Conservation (phyloP, 306 rosid genomes). For the Prunus mira region DNA sequence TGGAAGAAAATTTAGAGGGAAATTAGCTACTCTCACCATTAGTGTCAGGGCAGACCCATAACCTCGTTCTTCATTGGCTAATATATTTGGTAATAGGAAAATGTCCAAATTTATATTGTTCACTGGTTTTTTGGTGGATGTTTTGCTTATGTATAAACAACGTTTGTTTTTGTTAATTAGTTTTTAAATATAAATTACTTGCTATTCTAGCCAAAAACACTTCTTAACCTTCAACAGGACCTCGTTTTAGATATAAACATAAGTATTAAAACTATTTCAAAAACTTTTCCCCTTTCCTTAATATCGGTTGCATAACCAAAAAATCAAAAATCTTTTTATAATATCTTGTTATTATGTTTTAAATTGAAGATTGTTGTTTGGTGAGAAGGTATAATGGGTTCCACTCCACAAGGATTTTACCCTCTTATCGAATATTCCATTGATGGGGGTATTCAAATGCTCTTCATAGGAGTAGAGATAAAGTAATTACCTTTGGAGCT, state of each 20-base stretch:
- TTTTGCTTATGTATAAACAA: neutral
- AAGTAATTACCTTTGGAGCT: neutral
- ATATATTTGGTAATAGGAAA: neutral
- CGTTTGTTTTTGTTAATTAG: too few relatives aligned
- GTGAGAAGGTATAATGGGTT: neutral
- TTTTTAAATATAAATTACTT: too few relatives aligned
- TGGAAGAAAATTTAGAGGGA: too few relatives aligned
- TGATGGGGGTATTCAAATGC: neutral
- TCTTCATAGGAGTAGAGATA: neutral
- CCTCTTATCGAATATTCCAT: neutral
- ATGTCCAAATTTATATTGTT: neutral
- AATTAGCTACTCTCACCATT: accelerated
- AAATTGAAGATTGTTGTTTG: neutral
- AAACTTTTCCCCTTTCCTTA: too few relatives aligned
- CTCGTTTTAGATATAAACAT: neutral
- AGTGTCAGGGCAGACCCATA: too few relatives aligned
- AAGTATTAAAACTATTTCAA: neutral
- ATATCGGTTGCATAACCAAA: too few relatives aligned
- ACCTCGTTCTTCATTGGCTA: neutral
- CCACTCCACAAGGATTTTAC: neutral
- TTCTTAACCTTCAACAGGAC: too few relatives aligned
- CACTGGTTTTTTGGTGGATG: neutral
- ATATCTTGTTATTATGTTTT: neutral
- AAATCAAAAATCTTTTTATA: neutral
- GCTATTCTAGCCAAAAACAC: too few relatives aligned